Percentiles rank a stretch among this genome's conserved stretches.
These are phyloP conservation scores for Termitomyces heimii DNA, from an alignment of 768 basidiomycete species.

Conservation along the genomic window DNA sequence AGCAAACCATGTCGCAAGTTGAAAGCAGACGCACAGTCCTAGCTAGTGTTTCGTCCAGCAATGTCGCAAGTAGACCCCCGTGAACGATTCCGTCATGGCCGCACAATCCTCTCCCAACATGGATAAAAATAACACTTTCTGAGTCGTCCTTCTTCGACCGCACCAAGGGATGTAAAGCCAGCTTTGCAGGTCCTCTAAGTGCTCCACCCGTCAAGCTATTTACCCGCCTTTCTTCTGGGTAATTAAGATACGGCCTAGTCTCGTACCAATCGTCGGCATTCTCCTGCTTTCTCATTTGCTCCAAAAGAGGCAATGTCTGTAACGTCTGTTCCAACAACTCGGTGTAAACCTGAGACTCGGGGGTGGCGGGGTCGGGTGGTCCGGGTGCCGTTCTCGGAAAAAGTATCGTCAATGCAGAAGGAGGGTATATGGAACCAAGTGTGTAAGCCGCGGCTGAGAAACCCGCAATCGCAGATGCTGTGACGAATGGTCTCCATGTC, in stretches of 20 bases:
- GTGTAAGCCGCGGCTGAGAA: slow-evolving; percentile 36
- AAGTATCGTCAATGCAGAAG: slow-evolving; percentile 55
- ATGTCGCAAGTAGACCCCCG: slow-evolving; percentile 85
- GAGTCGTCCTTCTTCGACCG: slow-evolving; percentile 70
- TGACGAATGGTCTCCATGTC: slow-evolving; percentile 18
- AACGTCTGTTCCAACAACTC: slow-evolving; percentile 61
- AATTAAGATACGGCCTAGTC: slow-evolving; percentile 62
- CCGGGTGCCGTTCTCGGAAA: slow-evolving; percentile 76
- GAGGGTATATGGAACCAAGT: slow-evolving; percentile 71
- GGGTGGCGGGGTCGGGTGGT: slow-evolving; percentile 52
- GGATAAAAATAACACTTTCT: slow-evolving; percentile 66
- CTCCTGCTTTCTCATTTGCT: slow-evolving; percentile 38
- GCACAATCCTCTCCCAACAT: slow-evolving; percentile 83
- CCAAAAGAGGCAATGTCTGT: slow-evolving; percentile 48
- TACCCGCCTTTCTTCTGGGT: slow-evolving; percentile 67
- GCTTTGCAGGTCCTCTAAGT: slow-evolving; percentile 80
- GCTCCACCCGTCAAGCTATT: slow-evolving; percentile 85
- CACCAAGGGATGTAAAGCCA: slow-evolving; percentile 76
- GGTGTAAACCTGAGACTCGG: slow-evolving; percentile 52
- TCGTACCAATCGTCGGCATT: slow-evolving; percentile 72
- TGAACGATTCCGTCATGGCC: slow-evolving; percentile 95
- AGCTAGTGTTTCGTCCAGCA: slow-evolving; percentile 82
- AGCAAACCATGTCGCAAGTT: not conserved
- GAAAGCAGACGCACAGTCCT: slow-evolving; percentile 51
- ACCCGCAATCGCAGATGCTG: slow-evolving; percentile 21